Evolutionary conservation across 371 early-diverging fungal genomes (phyloP).

Genomic region (Mortierella sp.): DNA sequence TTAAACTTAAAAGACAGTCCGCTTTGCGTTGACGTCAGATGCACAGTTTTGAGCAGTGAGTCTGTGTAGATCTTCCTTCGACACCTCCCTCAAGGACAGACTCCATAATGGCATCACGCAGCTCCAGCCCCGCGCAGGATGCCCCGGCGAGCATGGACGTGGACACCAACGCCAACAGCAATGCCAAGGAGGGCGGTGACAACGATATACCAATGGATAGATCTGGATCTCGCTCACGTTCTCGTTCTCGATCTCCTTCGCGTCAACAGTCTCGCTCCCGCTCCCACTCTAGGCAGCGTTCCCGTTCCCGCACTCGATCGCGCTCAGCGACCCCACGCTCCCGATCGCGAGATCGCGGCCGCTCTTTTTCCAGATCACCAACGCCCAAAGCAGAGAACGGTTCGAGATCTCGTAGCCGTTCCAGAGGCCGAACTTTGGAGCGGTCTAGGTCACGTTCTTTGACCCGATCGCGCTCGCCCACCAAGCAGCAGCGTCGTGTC

Average conservation of each 20-base stretch:
- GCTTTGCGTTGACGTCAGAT: too few species aligned
- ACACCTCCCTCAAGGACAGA: neutral
- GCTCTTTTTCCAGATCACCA: conserved; percentile 39
- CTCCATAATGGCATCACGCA: conserved; percentile 42
- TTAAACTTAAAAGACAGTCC: neutral
- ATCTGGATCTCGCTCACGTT: conserved; percentile 29
- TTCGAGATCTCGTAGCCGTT: conserved; percentile 23
- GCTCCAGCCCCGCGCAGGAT: conserved; percentile 27
- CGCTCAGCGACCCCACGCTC: conserved; percentile 31
- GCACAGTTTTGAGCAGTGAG: too few species aligned
- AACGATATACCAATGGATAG: conserved; percentile 6
- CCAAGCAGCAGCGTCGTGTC: conserved; percentile 19
- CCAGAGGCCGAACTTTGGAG: conserved; percentile 33
- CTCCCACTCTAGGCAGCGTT: conserved; percentile 20
- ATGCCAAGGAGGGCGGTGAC: neutral
- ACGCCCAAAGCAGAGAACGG: conserved; percentile 20
- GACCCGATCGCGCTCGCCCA: conserved; percentile 24
- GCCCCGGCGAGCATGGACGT: conserved; percentile 5
- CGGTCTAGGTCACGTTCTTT: conserved; percentile 36
- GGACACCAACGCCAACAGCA: conserved; percentile 4
- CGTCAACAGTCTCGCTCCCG: conserved; percentile 26
- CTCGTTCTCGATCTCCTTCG: conserved; percentile 7
- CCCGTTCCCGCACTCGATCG: conserved; percentile 37
- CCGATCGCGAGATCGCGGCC: conserved; percentile 36
- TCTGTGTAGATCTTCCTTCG: neutral